Evolutionary conservation across 1,139 yeast species (phyloP).

Genomic region (Debaryomyces nepalensis): DNA sequence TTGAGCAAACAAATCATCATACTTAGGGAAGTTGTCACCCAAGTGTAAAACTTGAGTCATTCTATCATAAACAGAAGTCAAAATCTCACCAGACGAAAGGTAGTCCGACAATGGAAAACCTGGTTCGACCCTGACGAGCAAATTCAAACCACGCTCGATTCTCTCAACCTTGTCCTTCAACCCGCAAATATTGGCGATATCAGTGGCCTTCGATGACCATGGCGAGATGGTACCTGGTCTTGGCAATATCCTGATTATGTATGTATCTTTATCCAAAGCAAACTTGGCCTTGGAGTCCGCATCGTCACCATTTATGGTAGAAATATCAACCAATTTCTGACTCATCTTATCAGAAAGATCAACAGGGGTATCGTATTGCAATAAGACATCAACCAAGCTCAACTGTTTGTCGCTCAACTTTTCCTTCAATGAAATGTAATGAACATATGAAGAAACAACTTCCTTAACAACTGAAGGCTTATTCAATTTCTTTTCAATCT

Average conservation of each 20-base stretch:
- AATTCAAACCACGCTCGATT: conserved; percentile 87
- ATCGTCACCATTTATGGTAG: conserved; percentile 38
- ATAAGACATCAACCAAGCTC: conserved; percentile 61
- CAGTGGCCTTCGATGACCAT: conserved; percentile 99
- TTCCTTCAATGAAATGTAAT: conserved; percentile 68
- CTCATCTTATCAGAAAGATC: conserved; percentile 57
- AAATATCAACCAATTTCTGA: conserved; percentile 43
- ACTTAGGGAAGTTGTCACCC: conserved; percentile 56
- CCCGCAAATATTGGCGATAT: conserved; percentile 89
- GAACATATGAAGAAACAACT: conserved; percentile 77
- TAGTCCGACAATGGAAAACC: conserved; percentile 66
- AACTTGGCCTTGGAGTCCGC: conserved; percentile 20
- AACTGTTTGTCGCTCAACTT: conserved; percentile 41
- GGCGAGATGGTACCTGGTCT: conserved; percentile 97
- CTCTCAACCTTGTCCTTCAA: conserved; percentile 70
- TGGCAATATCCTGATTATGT: conserved; percentile 79
- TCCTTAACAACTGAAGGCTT: conserved; percentile 64
- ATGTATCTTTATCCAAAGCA: conserved; percentile 52
- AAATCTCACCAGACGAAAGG: conserved; percentile 49
- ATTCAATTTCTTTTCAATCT: conserved; percentile 71
- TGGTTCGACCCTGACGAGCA: conserved; percentile 69
- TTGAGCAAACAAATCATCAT: conserved; percentile 73
- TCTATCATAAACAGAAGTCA: conserved; percentile 83
- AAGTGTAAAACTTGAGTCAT: conserved; percentile 85
- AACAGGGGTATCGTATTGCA: conserved; percentile 75